A percentile compares a stretch with the other conserved stretches of the same genome.
Evolutionary conservation across 805 yeast genomes (phyloP).

Genomic region (Komagataella mondaviorum): DNA sequence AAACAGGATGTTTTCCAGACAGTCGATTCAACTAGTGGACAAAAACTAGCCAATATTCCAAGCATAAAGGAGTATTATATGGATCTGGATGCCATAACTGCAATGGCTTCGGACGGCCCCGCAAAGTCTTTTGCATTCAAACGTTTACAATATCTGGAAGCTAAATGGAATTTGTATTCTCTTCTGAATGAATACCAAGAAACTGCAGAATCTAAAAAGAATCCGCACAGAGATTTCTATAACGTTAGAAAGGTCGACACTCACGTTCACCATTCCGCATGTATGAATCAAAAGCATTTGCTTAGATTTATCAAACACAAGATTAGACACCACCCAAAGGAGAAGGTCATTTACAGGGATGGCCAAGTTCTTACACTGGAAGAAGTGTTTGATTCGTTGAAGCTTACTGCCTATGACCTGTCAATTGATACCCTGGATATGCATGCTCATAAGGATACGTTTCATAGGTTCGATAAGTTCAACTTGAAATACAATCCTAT

Average conservation of each 20-base stretch:
- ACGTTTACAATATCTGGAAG: slow-evolving; percentile 86
- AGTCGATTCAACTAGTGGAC: slow-evolving; percentile 12
- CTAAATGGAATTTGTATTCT: slow-evolving; percentile 89
- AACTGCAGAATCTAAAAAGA: slow-evolving; percentile 75
- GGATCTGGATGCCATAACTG: slow-evolving; percentile 65
- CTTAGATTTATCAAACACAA: slow-evolving; percentile 90
- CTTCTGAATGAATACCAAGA: slow-evolving; percentile 88
- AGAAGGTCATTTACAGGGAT: slow-evolving; percentile 88
- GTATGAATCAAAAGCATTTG: slow-evolving; percentile 97
- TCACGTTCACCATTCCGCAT: slow-evolving; percentile 97
- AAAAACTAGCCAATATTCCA: slow-evolving; percentile 54
- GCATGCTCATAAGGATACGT: slow-evolving; percentile 98
- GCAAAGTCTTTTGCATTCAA: slow-evolving; percentile 92
- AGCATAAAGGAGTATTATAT: slow-evolving; percentile 71
- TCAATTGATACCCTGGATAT: slow-evolving; percentile 95
- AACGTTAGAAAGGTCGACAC: slow-evolving; percentile 96
- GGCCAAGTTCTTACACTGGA: slow-evolving; percentile 72
- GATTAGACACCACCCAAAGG: slow-evolving; percentile 74
- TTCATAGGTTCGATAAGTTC: slow-evolving; percentile 96
- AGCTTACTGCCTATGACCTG: slow-evolving; percentile 85
- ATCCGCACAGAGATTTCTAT: slow-evolving; percentile 95
- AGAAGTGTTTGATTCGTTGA: slow-evolving; percentile 84
- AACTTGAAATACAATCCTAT: slow-evolving; percentile 94
- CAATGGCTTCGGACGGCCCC: slow-evolving; percentile 86
- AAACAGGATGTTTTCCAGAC: slow-evolving; percentile 56